Percentiles rank a stretch among this genome's conserved stretches.
Evolutionary conservation across 2,329 filamentous ascomycete genomes (phyloP).

Genomic region (Sporothrix globosa): DNA sequence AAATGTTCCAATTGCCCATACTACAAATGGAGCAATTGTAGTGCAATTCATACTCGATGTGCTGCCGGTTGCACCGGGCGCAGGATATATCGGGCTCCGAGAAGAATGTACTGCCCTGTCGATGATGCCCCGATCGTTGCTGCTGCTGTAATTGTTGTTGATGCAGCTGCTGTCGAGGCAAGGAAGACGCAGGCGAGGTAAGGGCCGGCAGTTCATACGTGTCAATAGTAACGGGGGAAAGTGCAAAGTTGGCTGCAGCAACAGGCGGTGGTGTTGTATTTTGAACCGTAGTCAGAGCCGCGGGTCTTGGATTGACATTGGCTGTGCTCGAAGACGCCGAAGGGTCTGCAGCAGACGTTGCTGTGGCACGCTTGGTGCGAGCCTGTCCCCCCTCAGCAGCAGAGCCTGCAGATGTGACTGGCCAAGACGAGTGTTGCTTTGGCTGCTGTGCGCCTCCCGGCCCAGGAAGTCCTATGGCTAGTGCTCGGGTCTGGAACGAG

Average conservation of each 20-base stretch:
- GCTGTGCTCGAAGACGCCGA: neutral
- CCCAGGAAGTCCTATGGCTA: slow-evolving; percentile 29
- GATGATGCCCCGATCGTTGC: neutral
- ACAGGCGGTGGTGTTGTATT: slow-evolving; percentile 5
- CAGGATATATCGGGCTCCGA: slow-evolving; percentile 75
- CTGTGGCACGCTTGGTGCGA: neutral
- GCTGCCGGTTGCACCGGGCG: slow-evolving; percentile 66
- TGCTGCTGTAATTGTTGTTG: slow-evolving; percentile 1
- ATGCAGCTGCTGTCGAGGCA: slow-evolving; percentile 2
- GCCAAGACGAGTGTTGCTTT: slow-evolving; percentile 12
- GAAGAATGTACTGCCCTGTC: slow-evolving; percentile 53
- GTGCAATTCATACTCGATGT: slow-evolving; percentile 85
- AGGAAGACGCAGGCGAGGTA: neutral
- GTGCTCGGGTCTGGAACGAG: slow-evolving; percentile 45
- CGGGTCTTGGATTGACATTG: no score
- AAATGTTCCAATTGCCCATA: slow-evolving; percentile 75
- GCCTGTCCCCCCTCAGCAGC: neutral
- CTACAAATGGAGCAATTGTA: slow-evolving; percentile 78
- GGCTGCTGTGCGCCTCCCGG: slow-evolving; percentile 3
- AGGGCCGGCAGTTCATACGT: slow-evolving; percentile 26
- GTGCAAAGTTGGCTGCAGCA: slow-evolving; percentile 25
- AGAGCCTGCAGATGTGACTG: neutral
- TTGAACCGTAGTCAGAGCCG: neutral
- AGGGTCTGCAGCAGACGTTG: neutral
- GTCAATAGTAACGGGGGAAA: slow-evolving; percentile 31